Conservation (phyloP, 306 rosid genomes). For the Cucurbita pepo region DNA sequence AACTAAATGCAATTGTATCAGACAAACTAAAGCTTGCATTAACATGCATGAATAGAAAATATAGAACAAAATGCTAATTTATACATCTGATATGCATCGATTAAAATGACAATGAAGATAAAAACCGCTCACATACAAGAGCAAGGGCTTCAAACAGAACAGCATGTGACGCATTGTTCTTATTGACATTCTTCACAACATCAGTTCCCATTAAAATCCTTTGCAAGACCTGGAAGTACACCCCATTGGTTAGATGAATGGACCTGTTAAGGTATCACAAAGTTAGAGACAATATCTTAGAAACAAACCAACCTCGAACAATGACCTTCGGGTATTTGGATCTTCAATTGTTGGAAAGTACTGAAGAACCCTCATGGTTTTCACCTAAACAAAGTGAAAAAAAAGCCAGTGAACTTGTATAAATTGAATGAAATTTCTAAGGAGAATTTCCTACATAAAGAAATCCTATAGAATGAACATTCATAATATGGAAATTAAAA, state of each 20-base stretch:
- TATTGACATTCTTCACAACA: conserved; percentile 98
- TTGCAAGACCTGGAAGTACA: conserved; percentile 77
- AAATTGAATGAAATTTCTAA: background rate
- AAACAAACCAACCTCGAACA: conserved; percentile 68
- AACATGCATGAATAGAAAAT: too few species aligned
- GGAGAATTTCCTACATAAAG: background rate
- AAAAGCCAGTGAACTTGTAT: background rate
- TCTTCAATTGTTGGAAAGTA: conserved; percentile 92
- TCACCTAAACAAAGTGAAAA: conserved; percentile 48
- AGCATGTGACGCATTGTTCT: conserved; percentile 97
- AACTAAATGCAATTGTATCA: background rate
- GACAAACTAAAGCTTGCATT: background rate
- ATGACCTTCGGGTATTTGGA: conserved; percentile 91
- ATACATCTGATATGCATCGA: background rate
- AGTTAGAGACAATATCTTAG: background rate
- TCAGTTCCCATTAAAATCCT: conserved; percentile 98
- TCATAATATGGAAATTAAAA: background rate
- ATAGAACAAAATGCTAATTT: background rate
- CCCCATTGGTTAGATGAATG: conserved; percentile 15
- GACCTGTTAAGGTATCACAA: conserved; percentile 1
- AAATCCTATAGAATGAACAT: background rate
- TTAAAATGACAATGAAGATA: background rate
- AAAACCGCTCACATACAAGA: conserved; percentile 43
- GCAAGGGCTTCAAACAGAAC: conserved; percentile 99
- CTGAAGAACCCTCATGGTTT: conserved; percentile 97